These are phyloP conservation scores for Lactifluus hygrophoroides DNA, from an alignment of 768 basidiomycete species.

Conservation along the genomic window DNA sequence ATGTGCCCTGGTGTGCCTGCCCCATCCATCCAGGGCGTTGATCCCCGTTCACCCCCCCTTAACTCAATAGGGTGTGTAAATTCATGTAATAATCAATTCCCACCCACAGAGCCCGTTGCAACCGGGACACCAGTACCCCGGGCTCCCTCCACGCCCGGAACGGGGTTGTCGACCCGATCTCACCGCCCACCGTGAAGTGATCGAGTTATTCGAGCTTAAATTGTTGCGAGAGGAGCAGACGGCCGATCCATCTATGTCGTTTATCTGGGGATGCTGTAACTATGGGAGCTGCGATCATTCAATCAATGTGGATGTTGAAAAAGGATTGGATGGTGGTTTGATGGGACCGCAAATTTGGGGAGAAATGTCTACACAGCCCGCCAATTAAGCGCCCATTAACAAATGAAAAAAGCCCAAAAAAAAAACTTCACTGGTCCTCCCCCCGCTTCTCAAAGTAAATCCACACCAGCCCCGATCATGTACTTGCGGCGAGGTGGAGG, in stretches of 20 bases:
- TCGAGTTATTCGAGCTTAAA: not conserved
- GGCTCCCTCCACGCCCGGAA: not conserved
- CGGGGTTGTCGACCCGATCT: not conserved
- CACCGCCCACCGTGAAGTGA: not conserved
- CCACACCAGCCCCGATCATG: not conserved
- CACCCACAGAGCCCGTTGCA: not conserved
- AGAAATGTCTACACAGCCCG: not conserved
- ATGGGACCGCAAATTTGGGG: not conserved
- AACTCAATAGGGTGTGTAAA: not conserved
- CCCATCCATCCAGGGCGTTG: not conserved
- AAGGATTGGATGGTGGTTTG: not conserved
- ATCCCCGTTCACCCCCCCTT: not conserved
- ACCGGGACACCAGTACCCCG: not conserved
- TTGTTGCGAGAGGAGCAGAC: not conserved
- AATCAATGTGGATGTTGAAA: not conserved
- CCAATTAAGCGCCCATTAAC: not conserved
- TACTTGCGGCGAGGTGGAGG: no score
- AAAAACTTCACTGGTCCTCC: not conserved
- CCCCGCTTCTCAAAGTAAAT: no score
- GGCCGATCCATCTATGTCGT: not conserved
- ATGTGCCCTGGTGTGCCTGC: not conserved
- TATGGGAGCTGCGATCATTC: constrained; percentile 7
- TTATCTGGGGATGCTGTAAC: not conserved
- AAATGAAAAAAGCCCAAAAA: not conserved
- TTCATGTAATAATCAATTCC: not conserved